A percentile compares a stretch with the other conserved stretches of the same genome.
phyloP scores from a whole-genome alignment of 176 grass and related monocot genomes.

The Carex littledalei region DNA sequence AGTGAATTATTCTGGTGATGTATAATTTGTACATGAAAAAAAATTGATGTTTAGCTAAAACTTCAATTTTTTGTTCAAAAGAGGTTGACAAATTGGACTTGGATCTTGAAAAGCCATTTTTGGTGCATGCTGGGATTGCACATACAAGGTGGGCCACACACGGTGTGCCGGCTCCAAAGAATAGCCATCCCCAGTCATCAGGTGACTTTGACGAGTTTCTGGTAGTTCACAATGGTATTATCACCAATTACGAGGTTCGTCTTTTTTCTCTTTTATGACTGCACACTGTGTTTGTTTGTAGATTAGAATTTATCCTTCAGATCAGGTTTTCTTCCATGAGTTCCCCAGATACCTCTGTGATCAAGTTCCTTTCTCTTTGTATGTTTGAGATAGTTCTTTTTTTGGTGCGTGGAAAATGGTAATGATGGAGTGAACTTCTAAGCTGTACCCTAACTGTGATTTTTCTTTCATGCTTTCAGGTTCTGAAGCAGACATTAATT shows the following conservation, averaged over 20 bases:
- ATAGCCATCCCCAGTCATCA: conserved; percentile 96
- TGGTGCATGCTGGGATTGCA: conserved; percentile 82
- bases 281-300: not conserved
- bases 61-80: conserved; percentile 21
- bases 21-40: not conserved
- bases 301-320: not conserved
- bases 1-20: not conserved
- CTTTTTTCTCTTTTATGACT: not conserved
- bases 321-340: not conserved
- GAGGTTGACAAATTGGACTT: conserved; percentile 86
- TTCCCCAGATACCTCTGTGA: not conserved
- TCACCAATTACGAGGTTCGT: conserved; percentile 96
- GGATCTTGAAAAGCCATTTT: conserved; percentile 65
- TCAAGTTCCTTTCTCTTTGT: not conserved
- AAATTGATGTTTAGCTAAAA: not conserved
- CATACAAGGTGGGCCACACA: conserved; percentile 97
- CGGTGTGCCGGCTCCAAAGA: conserved; percentile 71
- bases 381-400: not conserved
- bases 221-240: conserved; percentile 98
- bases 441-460: not conserved
- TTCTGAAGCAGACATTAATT: conserved; percentile 83
- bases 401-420: not conserved
- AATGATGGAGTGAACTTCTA: not conserved
- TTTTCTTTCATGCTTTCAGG: conserved; percentile 38
- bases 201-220: conserved; percentile 74